These are phyloP conservation scores for Phellopilus nigrolimitatus DNA, from an alignment of 1,284 basidiomycete species.

Conservation along the genomic window DNA sequence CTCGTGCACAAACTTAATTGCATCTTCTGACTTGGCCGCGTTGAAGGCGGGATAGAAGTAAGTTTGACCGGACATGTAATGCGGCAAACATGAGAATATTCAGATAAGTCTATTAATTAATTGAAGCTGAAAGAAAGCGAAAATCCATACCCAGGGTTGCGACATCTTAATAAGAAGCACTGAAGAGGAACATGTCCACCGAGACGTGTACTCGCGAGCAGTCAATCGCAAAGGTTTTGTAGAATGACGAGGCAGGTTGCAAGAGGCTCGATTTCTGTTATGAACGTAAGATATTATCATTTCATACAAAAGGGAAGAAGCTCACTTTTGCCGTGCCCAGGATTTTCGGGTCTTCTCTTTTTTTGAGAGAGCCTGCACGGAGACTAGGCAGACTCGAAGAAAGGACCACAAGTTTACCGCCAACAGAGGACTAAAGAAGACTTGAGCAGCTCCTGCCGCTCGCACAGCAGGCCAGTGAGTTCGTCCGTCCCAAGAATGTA, in stretches of 20 bases:
- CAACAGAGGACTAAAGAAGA: conserved; percentile 67
- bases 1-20: conserved; percentile 98
- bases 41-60: too few relatives aligned
- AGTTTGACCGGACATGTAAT: too few relatives aligned
- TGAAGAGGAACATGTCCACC: conserved; percentile 99
- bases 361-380: conserved; percentile 93
- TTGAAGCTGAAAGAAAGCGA: background rate
- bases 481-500: too few relatives aligned
- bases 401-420: conserved; percentile 93
- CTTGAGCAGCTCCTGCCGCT: too few relatives aligned
- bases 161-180: conserved; percentile 90
- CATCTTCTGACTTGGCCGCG: too few relatives aligned
- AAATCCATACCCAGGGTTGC: conserved; percentile 71
- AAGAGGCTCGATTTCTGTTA: conserved; percentile 80
- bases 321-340: conserved; percentile 88
- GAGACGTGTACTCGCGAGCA: conserved; percentile 97
- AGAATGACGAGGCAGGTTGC: conserved; percentile 89
- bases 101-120: too few relatives aligned
- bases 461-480: too few relatives aligned
- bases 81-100: too few relatives aligned
- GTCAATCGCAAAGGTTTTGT: conserved; percentile 99
- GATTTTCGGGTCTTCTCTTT: conserved; percentile 94
- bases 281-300: background rate
- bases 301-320: conserved; percentile 7
- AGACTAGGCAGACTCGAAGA: conserved; percentile 84